Conservation (phyloP, 768 basidiomycete species). For the Obba rivulosa region DNA sequence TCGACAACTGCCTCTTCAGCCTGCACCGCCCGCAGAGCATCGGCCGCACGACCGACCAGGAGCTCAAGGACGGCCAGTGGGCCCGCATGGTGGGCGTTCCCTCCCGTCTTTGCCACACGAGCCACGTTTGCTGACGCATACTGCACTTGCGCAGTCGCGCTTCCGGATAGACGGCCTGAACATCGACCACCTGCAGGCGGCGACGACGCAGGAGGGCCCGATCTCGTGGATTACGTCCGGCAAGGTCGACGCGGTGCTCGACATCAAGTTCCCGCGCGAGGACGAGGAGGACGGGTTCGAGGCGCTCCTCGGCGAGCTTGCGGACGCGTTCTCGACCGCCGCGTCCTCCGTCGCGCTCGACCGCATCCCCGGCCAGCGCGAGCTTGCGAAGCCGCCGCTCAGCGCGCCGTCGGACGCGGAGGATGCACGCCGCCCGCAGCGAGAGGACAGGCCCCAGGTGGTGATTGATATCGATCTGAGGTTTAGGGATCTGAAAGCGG, state of each 20-base stretch:
- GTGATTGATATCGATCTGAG: slow-evolving; percentile 90
- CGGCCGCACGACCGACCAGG: slow-evolving; percentile 82
- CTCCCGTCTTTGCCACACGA: not conserved
- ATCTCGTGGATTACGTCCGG: slow-evolving; percentile 98
- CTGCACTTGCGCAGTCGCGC: slow-evolving; percentile 56
- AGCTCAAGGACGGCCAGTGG: slow-evolving; percentile 79
- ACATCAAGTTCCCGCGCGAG: slow-evolving; percentile 94
- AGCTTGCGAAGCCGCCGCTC: slow-evolving; percentile 82
- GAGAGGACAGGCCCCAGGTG: slow-evolving; percentile 42
- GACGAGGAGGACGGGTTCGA: slow-evolving; percentile 67
- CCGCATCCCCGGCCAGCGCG: slow-evolving; percentile 81
- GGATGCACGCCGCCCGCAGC: slow-evolving; percentile 21
- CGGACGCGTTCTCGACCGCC: slow-evolving; percentile 75
- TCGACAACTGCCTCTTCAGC: slow-evolving; percentile 96
- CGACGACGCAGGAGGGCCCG: slow-evolving; percentile 77
- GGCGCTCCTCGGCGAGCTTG: slow-evolving; percentile 83
- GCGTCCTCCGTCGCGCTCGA: slow-evolving; percentile 49
- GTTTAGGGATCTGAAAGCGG: slow-evolving; percentile 93
- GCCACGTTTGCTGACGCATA: not conserved
- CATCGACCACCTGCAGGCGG: slow-evolving; percentile 89
- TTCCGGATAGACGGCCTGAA: slow-evolving; percentile 96
- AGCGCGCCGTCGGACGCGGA: slow-evolving; percentile 55
- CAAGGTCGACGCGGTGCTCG: slow-evolving; percentile 93
- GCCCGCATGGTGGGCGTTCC: slow-evolving; percentile 89
- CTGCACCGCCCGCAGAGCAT: slow-evolving; percentile 95